Evolutionary conservation across 495 filamentous ascomycete genomes (phyloP).

Genomic region (Hypoxylon cercidicola): DNA sequence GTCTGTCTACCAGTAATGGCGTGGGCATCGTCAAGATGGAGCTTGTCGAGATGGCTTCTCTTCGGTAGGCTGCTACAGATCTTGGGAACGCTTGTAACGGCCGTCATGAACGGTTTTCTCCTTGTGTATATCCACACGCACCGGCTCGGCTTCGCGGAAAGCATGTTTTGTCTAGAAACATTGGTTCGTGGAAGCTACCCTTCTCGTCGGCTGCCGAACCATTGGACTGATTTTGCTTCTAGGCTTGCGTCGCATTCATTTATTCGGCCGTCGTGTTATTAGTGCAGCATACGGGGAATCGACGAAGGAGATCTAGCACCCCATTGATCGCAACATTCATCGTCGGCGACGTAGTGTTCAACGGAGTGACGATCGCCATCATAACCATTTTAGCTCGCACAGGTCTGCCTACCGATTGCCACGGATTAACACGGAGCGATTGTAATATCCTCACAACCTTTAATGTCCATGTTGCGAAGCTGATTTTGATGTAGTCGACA

Average conservation of each 20-base stretch:
- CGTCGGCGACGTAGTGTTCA: slow-evolving; percentile 45
- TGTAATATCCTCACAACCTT: slow-evolving; percentile 19
- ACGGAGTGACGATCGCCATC: slow-evolving; percentile 42
- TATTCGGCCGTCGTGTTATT: slow-evolving; percentile 49
- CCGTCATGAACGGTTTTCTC: slow-evolving; percentile 52
- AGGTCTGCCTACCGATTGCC: slow-evolving; percentile 51
- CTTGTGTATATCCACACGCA: slow-evolving; percentile 44
- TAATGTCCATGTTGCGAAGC: background rate
- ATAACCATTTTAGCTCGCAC: slow-evolving; percentile 47
- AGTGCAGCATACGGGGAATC: slow-evolving; percentile 44
- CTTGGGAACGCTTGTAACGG: slow-evolving; percentile 39
- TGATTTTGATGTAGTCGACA: slow-evolving; percentile 18
- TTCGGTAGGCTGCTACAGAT: slow-evolving; percentile 48
- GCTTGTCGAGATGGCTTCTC: slow-evolving; percentile 47
- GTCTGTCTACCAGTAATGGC: slow-evolving; percentile 40
- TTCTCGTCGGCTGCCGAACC: background rate
- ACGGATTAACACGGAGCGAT: slow-evolving; percentile 45
- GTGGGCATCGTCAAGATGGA: slow-evolving; percentile 29
- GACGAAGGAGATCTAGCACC: slow-evolving; percentile 36
- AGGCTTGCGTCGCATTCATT: slow-evolving; percentile 48
- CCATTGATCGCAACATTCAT: slow-evolving; percentile 41
- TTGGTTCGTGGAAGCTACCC: slow-evolving; percentile 45
- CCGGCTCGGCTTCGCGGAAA: slow-evolving; percentile 38
- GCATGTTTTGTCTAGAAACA: slow-evolving; percentile 49
- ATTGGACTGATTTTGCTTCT: slow-evolving; percentile 20